Base-by-base conservation (phyloP, 306 rosid species). In the Cicer judaicum region DNA sequence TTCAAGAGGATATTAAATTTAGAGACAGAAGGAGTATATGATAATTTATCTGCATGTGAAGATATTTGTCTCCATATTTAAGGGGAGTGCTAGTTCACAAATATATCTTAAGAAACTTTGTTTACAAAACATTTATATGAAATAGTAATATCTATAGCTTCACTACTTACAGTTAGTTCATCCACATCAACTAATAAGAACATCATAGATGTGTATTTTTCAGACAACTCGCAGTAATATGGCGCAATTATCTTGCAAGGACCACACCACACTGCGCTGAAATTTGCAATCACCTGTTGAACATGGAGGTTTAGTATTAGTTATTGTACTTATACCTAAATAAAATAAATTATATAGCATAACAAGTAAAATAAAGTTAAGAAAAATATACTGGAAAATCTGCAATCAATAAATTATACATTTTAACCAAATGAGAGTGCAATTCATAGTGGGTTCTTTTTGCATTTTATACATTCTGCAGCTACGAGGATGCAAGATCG, bases 221-320 rank as follows among this genome's bases (percentile, higher is more conserved):
- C 98, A 14, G 99, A 95, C 81, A 95, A 79, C 80, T 95, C 98
- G 46, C 77, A 5, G 76, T 78, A 92, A 75, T 79, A 89, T 10
- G 98, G 96, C 3, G 93, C 92, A 76, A 92, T 73, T 81, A 88
- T 57, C 87, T 87, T 94, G 78, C 98, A 94, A 34, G 98, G 98
- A 79, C 96, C 96, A 76, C 98, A 94, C 98, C 98, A 94, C 10
- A 91, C 69, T 52, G 98, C 98, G 77, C 97, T 91, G 93, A 94
- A 94, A 84, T 94, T 95, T 11, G 96, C 98, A 72, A 95, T 21
- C 78, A 95, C 92, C 99, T 94, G 91, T 82, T 34, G 59, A 76
- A 73, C 73, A 73, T 47, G 65, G 38, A 85, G 71, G 62, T 60
- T 72, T 72, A 70, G 67, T 68, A 59, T 68, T 38, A 57, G 42